Base-by-base conservation (phyloP, 495 filamentous ascomycete genomes). In the Podospora australis region DNA sequence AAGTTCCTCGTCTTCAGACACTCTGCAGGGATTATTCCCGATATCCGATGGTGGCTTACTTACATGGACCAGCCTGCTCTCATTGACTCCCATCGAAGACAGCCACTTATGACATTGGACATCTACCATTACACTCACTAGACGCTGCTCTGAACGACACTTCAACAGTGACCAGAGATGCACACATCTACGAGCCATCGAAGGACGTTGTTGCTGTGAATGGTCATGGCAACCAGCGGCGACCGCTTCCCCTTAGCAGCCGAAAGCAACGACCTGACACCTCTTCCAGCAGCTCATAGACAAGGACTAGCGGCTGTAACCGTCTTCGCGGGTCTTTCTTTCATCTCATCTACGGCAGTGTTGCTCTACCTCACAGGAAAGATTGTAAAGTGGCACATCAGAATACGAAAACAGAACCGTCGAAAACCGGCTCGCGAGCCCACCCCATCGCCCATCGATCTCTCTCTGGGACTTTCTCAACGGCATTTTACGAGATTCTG, bases 291-390 rank as follows among this genome's bases (percentile, higher is more conserved):
- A 1, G 61, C 51, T 13, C 72, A 78, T 38, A 66, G 64, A 20
- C 63, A 63, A 53, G 78, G 77, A 9, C 60, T 79, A 0, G 65
- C 72, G 9, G 74, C 66, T 3, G 65, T 80, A 23, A 59, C 77
- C 8, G 52, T 70, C 43, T 72, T 82, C 44, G 75, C 70, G 30
- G 60, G 72, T 38, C 62, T 83, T 5, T 81, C 79, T 1, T 72
- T 80, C 46, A 63, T 77, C 20, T 75, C 78, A 16, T 77, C 71
- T 1, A 50, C 60, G 1, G 36, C 51, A n/a, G 66, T 79, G 5
- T 64, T 80, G 11, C 35, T 57, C 2, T 80, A 76, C 59, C 70
- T 81, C 41, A 77, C 71, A 39, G 71, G 66, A 54, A 73, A 75
- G 42, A 63, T 81, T 9, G 53, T 76, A 22, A 70, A 73, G 57